Conservation (phyloP, 257 asterid genomes). For the Solanum clarkiae region DNA sequence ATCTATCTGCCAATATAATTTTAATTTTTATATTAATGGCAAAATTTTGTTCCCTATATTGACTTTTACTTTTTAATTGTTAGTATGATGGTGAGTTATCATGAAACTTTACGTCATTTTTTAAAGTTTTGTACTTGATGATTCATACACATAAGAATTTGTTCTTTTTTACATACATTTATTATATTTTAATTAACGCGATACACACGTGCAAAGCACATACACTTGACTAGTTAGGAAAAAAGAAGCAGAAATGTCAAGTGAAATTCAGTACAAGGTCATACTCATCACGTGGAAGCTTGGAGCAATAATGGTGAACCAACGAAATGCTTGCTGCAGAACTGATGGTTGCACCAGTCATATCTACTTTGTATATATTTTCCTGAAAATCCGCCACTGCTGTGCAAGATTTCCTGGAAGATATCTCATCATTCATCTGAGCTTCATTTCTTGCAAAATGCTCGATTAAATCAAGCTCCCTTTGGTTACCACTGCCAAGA, state of each 20-base stretch:
- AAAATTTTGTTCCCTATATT: no score
- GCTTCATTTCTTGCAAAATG: constrained; percentile 61
- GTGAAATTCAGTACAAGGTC: constrained; percentile 10
- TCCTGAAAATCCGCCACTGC: constrained; percentile 38
- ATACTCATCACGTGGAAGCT: constrained; percentile 94
- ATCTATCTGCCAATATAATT: no score
- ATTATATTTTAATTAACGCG: no score
- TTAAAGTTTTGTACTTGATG: no score
- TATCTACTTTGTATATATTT: constrained; percentile 52
- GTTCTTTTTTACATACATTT: no score
- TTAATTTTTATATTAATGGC: no score
- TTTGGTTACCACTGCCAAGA: constrained; percentile 49
- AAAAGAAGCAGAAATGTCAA: constrained; percentile 1
- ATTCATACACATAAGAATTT: no score
- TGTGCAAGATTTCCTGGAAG: constrained; percentile 37
- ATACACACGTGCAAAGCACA: no score
- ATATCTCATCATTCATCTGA: constrained; percentile 70
- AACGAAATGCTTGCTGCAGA: constrained; percentile 60
- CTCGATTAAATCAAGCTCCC: constrained; percentile 56
- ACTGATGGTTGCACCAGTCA: constrained; percentile 84
- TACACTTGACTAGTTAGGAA: neutral
- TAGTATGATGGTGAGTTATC: no score
- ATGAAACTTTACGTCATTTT: no score
- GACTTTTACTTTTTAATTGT: no score
- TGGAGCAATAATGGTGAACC: constrained; percentile 86